Evolutionary conservation across 768 basidiomycete species (phyloP), one percentile per base, ranked within the genome.

Genomic region (Dentipellis fragilis): DNA sequence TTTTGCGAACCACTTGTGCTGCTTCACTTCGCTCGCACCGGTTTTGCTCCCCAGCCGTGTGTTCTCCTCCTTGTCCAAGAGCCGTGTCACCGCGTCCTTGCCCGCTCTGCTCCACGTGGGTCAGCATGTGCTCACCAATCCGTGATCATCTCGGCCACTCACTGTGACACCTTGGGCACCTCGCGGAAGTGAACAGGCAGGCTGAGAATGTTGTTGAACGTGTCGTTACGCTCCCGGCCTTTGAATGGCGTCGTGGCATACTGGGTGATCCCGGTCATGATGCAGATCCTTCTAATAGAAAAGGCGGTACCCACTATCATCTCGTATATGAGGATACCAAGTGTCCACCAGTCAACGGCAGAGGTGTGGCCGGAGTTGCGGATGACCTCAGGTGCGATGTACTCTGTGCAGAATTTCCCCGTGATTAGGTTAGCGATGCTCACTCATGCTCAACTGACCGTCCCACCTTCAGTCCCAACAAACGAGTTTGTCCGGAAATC

Each of bases 221-320:
- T 99, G 63, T 93, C 92, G 70, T 87, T 86, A 64, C 96, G 87
- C 75, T 92, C 86, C 55, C 80, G 78, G 49, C 96, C 96, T 74
- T 99, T 99, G 86, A 98, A 98, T 45, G 96, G 96, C 57, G 96
- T 98, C 57, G 93, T 96, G 37, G 93, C 95, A 71, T 89, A 98
- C 93, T 97, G 16, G 19, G 14, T 34, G 49, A 16, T 11, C 29
- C 29, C 40, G 34, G 22, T 72, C 52, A 63, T 59, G 47, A 49
- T 49, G 17, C 36, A n/a, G 11, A 17, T 34, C 14, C 16, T 35
- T 14, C 4, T 40, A 51, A 16, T n/a, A 12, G 10, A 46, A 60
- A 71, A 29, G 29, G 29, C 29, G 29, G 29, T 59, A 83, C 90
- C 79, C 78, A 93, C 90, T 71, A 94, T 93, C 92, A 96, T 96